Evolutionary conservation across 2,329 filamentous ascomycete genomes (phyloP).

Genomic region (Chrysoporthe cubensis): DNA sequence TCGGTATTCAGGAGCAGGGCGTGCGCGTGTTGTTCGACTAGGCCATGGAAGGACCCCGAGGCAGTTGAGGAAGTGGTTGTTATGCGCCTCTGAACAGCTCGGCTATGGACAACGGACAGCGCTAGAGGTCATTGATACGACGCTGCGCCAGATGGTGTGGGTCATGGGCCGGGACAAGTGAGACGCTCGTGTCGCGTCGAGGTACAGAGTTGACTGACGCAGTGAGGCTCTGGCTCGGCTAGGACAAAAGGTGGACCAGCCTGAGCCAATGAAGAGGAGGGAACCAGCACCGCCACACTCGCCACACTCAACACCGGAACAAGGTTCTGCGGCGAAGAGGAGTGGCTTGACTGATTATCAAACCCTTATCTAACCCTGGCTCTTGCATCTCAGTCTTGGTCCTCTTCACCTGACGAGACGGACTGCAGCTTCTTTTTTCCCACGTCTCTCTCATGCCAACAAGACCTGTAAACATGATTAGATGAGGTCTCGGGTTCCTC

Average conservation of each 20-base stretch:
- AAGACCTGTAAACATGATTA: too few species aligned
- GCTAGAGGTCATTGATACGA: conserved; percentile 10
- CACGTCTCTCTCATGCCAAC: too few species aligned
- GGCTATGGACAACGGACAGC: conserved; percentile 5
- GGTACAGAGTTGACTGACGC: conserved; percentile 12
- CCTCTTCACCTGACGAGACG: too few species aligned
- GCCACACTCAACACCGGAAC: background rate
- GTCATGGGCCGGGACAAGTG: background rate
- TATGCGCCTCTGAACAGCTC: background rate
- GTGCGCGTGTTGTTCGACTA: background rate
- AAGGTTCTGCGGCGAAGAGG: conserved; percentile 6
- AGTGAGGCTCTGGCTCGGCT: background rate
- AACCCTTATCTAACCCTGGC: too few species aligned
- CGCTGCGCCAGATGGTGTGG: conserved; percentile 4
- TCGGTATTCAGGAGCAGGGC: background rate
- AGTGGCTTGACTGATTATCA: background rate
- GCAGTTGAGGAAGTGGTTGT: background rate
- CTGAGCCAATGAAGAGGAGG: background rate
- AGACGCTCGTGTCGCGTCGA: conserved; percentile 11
- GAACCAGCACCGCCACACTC: background rate
- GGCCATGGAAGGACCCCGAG: background rate
- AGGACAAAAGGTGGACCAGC: background rate
- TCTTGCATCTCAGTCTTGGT: too few species aligned
- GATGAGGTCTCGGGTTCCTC: too few species aligned
- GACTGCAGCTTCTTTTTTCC: too few species aligned